A percentile compares a stretch with the other conserved stretches of the same genome.
phyloP scores from a whole-genome alignment of 257 asterid species.

The Nicotiana paniculata region DNA sequence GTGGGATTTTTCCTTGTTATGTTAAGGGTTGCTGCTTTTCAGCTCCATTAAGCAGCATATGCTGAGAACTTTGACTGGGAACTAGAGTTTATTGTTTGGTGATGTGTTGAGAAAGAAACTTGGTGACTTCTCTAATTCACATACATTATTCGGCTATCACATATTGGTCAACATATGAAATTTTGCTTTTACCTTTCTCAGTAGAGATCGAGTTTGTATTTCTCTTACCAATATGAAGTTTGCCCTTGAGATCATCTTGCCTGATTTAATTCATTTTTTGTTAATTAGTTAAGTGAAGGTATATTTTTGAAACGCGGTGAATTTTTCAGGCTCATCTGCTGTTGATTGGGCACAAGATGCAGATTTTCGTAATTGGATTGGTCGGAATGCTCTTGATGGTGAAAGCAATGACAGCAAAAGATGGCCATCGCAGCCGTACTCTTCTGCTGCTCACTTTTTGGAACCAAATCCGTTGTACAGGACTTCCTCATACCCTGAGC shows the following conservation, averaged over 20 bases:
- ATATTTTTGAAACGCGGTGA: background rate
- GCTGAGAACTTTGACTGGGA: background rate
- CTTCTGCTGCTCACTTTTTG: constrained; percentile 32
- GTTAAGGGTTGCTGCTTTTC: background rate
- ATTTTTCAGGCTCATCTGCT: constrained; percentile 69
- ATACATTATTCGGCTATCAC: background rate
- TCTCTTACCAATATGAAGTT: background rate
- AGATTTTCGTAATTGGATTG: constrained; percentile 47
- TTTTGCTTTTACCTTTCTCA: background rate
- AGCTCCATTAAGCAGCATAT: background rate
- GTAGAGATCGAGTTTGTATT: background rate
- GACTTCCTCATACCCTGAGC: constrained; percentile 86
- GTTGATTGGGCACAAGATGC: constrained; percentile 67
- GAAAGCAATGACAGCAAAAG: constrained; percentile 44
- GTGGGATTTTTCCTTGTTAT: background rate
- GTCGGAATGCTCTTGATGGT: constrained; percentile 43
- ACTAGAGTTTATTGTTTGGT: background rate
- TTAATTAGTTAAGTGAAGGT: background rate
- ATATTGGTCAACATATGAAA: background rate
- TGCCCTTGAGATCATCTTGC: background rate
- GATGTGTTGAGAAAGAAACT: background rate
- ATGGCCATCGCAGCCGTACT: constrained; percentile 62
- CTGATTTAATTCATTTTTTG: background rate
- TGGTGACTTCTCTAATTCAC: background rate
- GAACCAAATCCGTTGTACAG: constrained; percentile 57